Evolutionary conservation across 2,329 filamentous ascomycete genomes (phyloP), one percentile per base, ranked within the genome.

Genomic region (Aspergillus viridinutans): DNA sequence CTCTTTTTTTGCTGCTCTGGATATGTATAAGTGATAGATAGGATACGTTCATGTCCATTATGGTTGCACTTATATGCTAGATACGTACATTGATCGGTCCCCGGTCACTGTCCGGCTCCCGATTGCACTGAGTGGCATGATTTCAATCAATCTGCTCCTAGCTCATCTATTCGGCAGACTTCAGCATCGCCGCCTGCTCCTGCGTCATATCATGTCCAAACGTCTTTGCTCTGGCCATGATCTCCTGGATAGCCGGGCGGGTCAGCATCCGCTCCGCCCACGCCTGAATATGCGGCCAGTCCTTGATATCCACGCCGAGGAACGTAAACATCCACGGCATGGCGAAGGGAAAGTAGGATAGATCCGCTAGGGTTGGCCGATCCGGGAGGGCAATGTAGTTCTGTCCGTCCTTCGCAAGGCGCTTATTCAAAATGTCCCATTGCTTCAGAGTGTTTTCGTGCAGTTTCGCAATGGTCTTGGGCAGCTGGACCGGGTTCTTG

Each of bases 251-350:
- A 28, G 35, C 35, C 12, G 35, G 35, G 12, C 35, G 35, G 35
- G 12, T 5, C 8, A 40, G 6, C 35, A 40, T 40, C 12, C 35
- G 35, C n/a, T 40, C 35, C 9, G 12, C n/a, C 35, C 35, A 40
- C 12, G 35, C 12, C n/a, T 40, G 35, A n/a, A 40, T 40, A 14
- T 40, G 35, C 32, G 20, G 25, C 48, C 52, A 57, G 29, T 57
- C 52, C 17, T 54, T 25, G 21, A 57, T 54, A 21, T 54, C 48
- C 9, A 54, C 51, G 7, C 42, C 52, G 17, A 54, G 47, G 20
- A 54, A 51, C 12, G 21, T 32, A 48, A 54, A 54, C 52, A 57
- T 57, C 55, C 52, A 54, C 8, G 51, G 52, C 52, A 54, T 57
- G 1, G 55, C 51, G 50, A 57, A 57, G 2, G 55, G 52, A n/a